Evolutionary conservation across 202 grass and related monocot genomes (phyloP), one percentile per base, ranked within the genome.

Genomic region (Bolboschoenoplectus hybrid): DNA sequence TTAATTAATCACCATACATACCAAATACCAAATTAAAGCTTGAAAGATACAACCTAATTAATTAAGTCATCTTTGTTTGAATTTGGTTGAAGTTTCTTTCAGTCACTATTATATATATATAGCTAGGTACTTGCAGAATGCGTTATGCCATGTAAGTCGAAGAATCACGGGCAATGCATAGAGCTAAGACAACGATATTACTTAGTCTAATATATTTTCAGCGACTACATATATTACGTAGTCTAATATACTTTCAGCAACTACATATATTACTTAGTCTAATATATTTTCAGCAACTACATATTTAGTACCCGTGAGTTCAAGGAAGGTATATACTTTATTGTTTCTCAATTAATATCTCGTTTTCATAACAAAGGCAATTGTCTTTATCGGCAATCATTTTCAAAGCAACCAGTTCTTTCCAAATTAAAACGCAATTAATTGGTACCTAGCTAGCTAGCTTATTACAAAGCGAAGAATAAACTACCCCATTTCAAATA

Each of bases 401-500:
- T 69, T 69, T 69, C 66, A 13, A 69, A 64, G 63, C 40, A 71
- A 71, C 40, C 9, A 45, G 39, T 71, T 45, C 39, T 3, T 71
- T 71, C 67, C 35, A 6, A 61, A 44, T 26, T 26, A 26, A 26
- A 26, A 26, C 26, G 26, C 26, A 26, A 26, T 26, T 26, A 26
- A 26, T 26, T 26, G 26, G 26, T 26, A 26, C 26, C 26, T 26
- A 26, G 26, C 26, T 26, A 26, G 26, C 26, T 26, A 26, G 26
- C 26, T 26, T 26, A 26, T 26, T 26, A 26, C 26, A 26, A 26
- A 58, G 55, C 55, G 5, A 56, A 57, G 13, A 13, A 57, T 14
- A 53, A 53, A 7, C 12, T 53, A 53, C 51, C 51, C 10, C 12
- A 5, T 53, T 53, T 53, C 5, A 26, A 26, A 26, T 26, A 26